Base-by-base conservation (phyloP, 139 green algal species). In the Picochlorum sp. region DNA sequence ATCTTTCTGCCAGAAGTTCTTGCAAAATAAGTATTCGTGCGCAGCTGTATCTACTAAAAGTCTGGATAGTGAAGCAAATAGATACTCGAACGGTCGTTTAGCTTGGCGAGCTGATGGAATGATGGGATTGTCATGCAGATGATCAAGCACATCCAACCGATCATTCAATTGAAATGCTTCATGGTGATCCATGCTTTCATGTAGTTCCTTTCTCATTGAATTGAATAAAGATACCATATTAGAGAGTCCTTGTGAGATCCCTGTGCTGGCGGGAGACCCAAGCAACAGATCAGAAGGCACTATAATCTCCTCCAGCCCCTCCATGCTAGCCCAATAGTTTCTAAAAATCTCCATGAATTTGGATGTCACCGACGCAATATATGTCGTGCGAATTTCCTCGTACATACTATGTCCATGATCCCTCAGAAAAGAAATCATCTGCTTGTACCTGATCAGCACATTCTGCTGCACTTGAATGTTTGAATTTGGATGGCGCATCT, bases 401-500 rank as follows among this genome's bases (percentile, higher is more conserved):
- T 90, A 88, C 23, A 95, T 81, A 56, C 91, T 83, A 6, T 57
- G 66, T 0, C 76, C 83, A 30, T 92, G 79, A 24, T 82, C 38
- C 14, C 70, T 60, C 60, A 92, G 71, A 75, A 95, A 95, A 45
- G 71, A 51, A 16, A 86, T 72, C 60, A 91, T 80, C 71, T 88
- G 83, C 69, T 88, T 89, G 72, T 91, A 85, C 74, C 86, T 89
- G 15, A 96, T 82, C 76, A 98, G 82, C 59, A 86, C 77, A 45
- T 79, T 91, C 80, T 97, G 88, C 85, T 98, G 85, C 74, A 51
- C 54, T 71, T 94, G 86, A 41, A 97, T 82, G 81, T 98, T 97
- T 57, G 92, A 97, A 74, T 92, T 93, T 57, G 92, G 90, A 68
- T 90, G 89, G 14, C 87, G 77, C 49, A 98, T 81, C 49, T 78